Percentiles rank a stretch among this genome's conserved stretches.
phyloP scores from a whole-genome alignment of 2,329 filamentous ascomycete genomes.

The Xylaria multiplex region DNA sequence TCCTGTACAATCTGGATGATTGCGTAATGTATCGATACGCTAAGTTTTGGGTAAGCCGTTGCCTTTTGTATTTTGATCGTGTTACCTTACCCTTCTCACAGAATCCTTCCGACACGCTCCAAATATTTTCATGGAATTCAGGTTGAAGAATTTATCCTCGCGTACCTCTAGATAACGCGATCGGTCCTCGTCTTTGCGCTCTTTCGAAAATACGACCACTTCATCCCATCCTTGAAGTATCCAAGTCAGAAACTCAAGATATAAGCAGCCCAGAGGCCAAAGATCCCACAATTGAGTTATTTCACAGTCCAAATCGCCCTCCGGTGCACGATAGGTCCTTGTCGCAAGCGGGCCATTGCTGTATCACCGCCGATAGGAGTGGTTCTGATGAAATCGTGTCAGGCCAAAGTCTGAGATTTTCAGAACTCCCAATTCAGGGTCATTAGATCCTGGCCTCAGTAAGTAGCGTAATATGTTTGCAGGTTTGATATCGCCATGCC shows the following conservation, averaged over 20 bases:
- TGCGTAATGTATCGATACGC: constrained; percentile 29
- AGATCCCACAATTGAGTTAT: constrained; percentile 31
- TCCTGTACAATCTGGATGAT: constrained; percentile 22
- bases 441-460: not conserved
- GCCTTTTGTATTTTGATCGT: not conserved
- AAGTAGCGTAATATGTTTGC: not conserved
- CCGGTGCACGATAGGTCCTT: constrained; percentile 5
- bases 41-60: not conserved
- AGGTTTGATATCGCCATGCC: constrained; percentile 16
- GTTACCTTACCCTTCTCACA: not conserved
- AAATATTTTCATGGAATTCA: not conserved
- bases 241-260: constrained; percentile 37
- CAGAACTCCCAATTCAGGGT: not conserved
- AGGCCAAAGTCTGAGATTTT: constrained; percentile 13
- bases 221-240: constrained; percentile 34
- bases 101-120: not conserved
- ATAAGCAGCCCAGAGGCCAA: constrained; percentile 36
- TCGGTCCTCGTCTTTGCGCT: not conserved
- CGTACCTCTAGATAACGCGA: not conserved
- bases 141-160: constrained; percentile 11
- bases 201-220: constrained; percentile 25
- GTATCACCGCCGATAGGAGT: not conserved
- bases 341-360: not conserved
- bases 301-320: not conserved
- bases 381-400: not conserved